phyloP scores from a whole-genome alignment of 2,329 filamentous ascomycete genomes.

The Fusarium ambrosium region DNA sequence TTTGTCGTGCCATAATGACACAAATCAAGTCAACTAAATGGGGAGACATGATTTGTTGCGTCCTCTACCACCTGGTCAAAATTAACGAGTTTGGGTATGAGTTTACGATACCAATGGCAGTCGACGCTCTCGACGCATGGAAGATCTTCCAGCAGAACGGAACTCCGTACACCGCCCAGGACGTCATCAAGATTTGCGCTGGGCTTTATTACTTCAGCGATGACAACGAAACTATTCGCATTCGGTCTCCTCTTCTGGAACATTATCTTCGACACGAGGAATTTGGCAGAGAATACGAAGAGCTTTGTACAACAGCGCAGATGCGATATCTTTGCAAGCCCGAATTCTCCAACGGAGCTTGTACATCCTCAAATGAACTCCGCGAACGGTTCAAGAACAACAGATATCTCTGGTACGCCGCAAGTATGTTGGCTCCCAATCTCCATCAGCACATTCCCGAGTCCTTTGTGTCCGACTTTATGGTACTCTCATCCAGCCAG shows the following conservation, averaged over 20 bases:
- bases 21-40: not conserved
- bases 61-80: not conserved
- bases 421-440: not conserved
- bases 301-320: not conserved
- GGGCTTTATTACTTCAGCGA: not conserved
- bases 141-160: not conserved
- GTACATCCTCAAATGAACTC: not conserved
- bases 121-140: not conserved
- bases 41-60: not conserved
- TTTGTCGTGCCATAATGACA: not conserved
- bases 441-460: not conserved
- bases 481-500: not conserved
- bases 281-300: not conserved
- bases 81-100: not conserved
- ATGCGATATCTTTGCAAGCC: not conserved
- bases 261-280: not conserved
- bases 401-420: conserved; percentile 16
- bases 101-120: not conserved
- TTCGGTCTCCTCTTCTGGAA: not conserved
- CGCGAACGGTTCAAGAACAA: not conserved
- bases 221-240: not conserved
- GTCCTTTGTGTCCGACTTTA: not conserved
- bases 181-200: not conserved
- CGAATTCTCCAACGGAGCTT: not conserved
- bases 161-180: not conserved